Conservation (phyloP, 768 basidiomycete species). For the Hypholoma fasciculare region DNA sequence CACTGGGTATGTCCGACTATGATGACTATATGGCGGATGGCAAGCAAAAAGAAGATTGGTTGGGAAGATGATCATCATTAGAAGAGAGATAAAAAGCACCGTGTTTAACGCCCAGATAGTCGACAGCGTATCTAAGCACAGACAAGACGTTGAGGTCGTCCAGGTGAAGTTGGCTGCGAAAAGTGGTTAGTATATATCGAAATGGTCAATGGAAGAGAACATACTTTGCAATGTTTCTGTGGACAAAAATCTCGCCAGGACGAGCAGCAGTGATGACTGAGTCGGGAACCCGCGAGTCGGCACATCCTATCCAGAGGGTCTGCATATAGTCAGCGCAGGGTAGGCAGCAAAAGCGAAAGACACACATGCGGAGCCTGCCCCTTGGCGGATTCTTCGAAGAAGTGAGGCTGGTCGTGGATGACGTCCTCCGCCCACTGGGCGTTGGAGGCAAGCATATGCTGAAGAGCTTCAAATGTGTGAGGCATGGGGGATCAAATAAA, state of each 20-base stretch:
- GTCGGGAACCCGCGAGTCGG: constrained; percentile 87
- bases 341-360: constrained; percentile 8
- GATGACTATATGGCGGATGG: constrained; percentile 51
- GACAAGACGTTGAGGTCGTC: constrained; percentile 73
- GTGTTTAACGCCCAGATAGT: constrained; percentile 71
- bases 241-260: constrained; percentile 83
- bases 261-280: constrained; percentile 64
- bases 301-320: constrained; percentile 81
- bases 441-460: constrained; percentile 48
- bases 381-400: constrained; percentile 60
- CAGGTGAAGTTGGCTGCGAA: constrained; percentile 65
- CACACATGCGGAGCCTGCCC: constrained; percentile 70
- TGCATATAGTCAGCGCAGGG: constrained; percentile 24
- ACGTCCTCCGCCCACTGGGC: constrained; percentile 70
- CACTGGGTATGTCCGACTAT: constrained; percentile 85
- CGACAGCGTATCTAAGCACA: constrained; percentile 74
- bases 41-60: constrained; percentile 21
- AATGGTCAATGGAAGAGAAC: not conserved
- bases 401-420: constrained; percentile 51
- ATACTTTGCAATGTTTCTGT: constrained; percentile 88
- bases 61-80: constrained; percentile 26
- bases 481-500: constrained; percentile 1
- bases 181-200: constrained; percentile 1
- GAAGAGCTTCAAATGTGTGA: constrained; percentile 17
- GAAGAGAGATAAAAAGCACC: constrained; percentile 48